A percentile compares a stretch with the other conserved stretches of the same genome.
Conservation (phyloP, 352 stramenopile species). For the Phytophthora kernoviae region DNA sequence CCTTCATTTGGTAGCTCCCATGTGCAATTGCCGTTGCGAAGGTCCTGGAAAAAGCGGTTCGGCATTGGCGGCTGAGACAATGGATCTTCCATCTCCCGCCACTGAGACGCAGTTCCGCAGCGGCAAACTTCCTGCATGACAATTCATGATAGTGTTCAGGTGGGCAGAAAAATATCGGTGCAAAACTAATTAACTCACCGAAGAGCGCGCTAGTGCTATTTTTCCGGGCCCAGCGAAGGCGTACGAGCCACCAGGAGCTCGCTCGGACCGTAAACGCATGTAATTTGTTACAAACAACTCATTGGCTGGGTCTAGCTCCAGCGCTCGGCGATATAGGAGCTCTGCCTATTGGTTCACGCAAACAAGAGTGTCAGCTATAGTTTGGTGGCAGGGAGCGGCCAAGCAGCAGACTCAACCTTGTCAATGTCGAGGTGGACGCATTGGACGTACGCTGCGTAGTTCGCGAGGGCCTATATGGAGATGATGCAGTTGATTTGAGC, state of each 20-base stretch:
- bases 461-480: conserved; percentile 51
- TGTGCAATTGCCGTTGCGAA: conserved; percentile 37
- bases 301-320: conserved; percentile 56
- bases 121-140: conserved; percentile 16
- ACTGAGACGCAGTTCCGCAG: conserved; percentile 19
- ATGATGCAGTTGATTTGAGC: background rate
- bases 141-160: no score
- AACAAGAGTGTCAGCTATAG: background rate
- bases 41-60: conserved; percentile 52
- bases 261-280: conserved; percentile 53
- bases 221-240: conserved; percentile 51
- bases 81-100: conserved; percentile 57
- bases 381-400: background rate
- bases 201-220: conserved; percentile 44
- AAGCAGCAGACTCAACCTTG: conserved; percentile 29
- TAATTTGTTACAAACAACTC: conserved; percentile 68
- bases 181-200: conserved; percentile 22
- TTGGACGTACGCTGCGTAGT: conserved; percentile 69
- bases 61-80: conserved; percentile 24
- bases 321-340: conserved; percentile 64
- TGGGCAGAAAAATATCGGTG: background rate
- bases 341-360: conserved; percentile 41
- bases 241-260: conserved; percentile 56
- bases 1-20: conserved; percentile 35
- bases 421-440: conserved; percentile 63